Conservation (phyloP, 2,329 filamentous ascomycete genomes). For the Chrysoporthe austroafricana region DNA sequence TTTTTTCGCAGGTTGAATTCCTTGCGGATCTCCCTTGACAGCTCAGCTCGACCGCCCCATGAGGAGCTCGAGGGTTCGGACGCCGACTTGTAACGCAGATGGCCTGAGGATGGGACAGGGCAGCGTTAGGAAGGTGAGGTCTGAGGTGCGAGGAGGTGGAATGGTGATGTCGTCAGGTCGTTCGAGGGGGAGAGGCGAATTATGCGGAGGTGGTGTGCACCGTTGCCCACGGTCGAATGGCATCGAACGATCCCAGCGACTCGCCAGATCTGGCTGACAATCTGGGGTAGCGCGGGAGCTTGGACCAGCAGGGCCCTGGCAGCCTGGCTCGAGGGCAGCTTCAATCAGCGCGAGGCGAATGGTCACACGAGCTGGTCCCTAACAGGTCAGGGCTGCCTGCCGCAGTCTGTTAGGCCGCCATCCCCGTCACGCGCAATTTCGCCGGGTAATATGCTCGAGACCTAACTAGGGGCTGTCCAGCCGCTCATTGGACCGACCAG, state of each 20-base stretch:
- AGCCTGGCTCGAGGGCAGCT: not conserved
- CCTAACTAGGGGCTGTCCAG: not conserved
- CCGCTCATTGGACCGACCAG: not conserved
- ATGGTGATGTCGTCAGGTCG: constrained; percentile 28
- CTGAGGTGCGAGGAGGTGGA: constrained; percentile 4
- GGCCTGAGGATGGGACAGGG: constrained; percentile 15
- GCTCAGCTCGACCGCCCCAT: constrained; percentile 26
- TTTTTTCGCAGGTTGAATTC: constrained; percentile 13
- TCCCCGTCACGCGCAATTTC: not conserved
- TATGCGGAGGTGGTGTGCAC: constrained; percentile 22
- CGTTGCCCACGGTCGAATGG: not conserved
- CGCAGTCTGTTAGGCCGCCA: not conserved
- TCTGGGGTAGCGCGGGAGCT: constrained; percentile 28
- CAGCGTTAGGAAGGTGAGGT: not conserved
- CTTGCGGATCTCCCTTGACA: constrained; percentile 15
- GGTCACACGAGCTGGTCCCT: constrained; percentile 20
- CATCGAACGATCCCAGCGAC: constrained; percentile 24
- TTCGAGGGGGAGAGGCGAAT: constrained; percentile 22
- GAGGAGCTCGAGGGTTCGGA: constrained; percentile 16
- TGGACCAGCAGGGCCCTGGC: not conserved
- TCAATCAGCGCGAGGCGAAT: constrained; percentile 26
- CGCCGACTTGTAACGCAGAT: constrained; percentile 9
- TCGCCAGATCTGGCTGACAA: constrained; percentile 17
- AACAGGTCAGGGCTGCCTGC: not conserved
- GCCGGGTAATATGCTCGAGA: not conserved